phyloP scores from a whole-genome alignment of 2,329 filamentous ascomycete species.

The Neonectria punicea region DNA sequence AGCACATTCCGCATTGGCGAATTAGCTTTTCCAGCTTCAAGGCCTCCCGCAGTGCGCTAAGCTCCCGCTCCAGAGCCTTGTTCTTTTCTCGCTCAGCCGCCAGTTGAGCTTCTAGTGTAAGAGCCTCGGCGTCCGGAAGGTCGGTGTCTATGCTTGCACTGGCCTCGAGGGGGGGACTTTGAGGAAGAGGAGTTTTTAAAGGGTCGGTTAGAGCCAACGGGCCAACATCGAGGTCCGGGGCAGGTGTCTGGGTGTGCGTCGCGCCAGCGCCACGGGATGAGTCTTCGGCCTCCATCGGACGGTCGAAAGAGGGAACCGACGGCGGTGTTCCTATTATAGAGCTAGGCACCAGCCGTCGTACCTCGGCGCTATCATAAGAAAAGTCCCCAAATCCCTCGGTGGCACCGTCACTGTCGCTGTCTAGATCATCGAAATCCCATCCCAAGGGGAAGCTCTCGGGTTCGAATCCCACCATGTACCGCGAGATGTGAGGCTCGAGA shows the following conservation, averaged over 20 bases:
- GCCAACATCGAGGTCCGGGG: not conserved
- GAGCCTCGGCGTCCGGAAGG: not conserved
- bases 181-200: not conserved
- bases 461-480: not conserved
- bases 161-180: not conserved
- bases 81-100: not conserved
- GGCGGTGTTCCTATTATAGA: not conserved
- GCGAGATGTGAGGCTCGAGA: no score
- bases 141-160: not conserved
- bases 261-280: not conserved
- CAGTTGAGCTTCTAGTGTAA: not conserved
- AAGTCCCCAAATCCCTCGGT: not conserved
- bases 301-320: not conserved
- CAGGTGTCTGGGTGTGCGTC: not conserved
- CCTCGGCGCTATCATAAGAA: not conserved
- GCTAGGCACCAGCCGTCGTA: not conserved
- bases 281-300: not conserved
- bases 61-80: not conserved
- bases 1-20: constrained; percentile 23
- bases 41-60: not conserved
- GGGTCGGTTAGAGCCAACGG: not conserved
- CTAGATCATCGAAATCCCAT: not conserved
- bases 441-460: not conserved
- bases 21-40: constrained; percentile 5
- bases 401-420: not conserved